Percentiles rank a stretch among this genome's conserved stretches.
phyloP scores from a whole-genome alignment of 108 stramenopile species.

The Epithemia pelagica region DNA sequence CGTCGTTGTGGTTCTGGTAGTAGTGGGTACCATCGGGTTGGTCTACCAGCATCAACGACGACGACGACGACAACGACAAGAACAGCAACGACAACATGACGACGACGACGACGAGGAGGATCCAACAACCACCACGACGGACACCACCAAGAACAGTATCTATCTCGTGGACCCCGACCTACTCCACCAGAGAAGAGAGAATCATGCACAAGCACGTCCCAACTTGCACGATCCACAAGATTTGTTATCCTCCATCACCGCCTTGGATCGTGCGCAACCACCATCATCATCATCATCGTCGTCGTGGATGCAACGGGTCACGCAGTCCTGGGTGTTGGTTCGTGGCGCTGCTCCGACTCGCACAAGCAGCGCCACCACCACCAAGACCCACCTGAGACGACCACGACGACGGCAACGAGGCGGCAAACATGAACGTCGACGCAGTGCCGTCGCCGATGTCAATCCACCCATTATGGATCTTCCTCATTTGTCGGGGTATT shows the following conservation, averaged over 20 bases:
- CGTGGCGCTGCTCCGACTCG: not conserved
- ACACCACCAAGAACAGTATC: not conserved
- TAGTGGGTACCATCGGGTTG: not conserved
- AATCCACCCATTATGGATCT: not conserved
- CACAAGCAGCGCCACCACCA: not conserved
- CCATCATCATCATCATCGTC: no score
- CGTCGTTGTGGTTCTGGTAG: not conserved
- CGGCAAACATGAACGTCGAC: no score
- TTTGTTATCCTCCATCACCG: not conserved
- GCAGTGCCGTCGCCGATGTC: not conserved
- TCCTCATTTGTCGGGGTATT: not conserved
- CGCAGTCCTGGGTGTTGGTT: not conserved
- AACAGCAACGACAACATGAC: no score
- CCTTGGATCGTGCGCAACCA: not conserved
- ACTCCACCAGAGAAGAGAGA: no score
- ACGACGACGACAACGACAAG: not conserved
- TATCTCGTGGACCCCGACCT: not conserved
- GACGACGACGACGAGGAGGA: no score
- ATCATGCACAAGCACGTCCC: not conserved
- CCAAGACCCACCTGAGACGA: no score
- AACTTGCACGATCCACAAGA: not conserved
- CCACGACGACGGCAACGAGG: no score
- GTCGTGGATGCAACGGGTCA: no score
- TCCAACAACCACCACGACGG: not conserved
- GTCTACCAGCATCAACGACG: not conserved